Percentiles rank a stretch among this genome's conserved stretches.
These are phyloP conservation scores for Coccomyxa sp. DNA, from an alignment of 139 green algal species.

Conservation along the genomic window DNA sequence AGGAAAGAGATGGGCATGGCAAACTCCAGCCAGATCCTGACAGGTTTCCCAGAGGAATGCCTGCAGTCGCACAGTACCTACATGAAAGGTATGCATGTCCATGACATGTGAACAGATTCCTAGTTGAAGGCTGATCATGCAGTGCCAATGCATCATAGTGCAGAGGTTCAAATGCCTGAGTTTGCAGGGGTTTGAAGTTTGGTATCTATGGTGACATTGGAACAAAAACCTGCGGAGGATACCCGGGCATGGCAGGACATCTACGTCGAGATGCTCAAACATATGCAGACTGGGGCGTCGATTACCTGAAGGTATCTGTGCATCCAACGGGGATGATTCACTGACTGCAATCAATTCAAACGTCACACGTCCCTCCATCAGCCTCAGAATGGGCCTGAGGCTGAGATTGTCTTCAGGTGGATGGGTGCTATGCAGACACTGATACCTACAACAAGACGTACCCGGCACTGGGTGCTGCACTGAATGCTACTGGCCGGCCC, in stretches of 20 bases:
- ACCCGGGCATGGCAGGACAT: constrained; percentile 6
- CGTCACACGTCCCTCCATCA: too few species aligned
- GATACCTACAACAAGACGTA: neutral
- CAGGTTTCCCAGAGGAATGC: constrained; percentile 12
- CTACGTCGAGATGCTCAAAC: constrained; percentile 9
- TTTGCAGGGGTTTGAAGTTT: constrained; percentile 11
- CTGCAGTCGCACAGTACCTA: neutral
- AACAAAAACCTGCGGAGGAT: constrained; percentile 9
- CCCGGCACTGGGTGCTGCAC: neutral
- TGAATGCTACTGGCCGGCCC: constrained; percentile 3
- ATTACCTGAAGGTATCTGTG: constrained; percentile 14
- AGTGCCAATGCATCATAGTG: neutral
- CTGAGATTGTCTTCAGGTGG: neutral
- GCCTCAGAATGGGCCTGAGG: too few species aligned
- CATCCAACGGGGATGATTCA: neutral
- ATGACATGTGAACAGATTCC: neutral
- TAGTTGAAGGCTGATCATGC: neutral
- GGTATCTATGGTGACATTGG: constrained; percentile 17
- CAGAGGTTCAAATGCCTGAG: neutral
- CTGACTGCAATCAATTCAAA: too few species aligned
- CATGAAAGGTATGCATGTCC: neutral
- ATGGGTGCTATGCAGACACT: constrained; percentile 12
- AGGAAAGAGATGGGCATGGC: neutral
- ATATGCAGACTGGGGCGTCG: constrained; percentile 11
- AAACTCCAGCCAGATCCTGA: neutral